These are phyloP conservation scores for Bryoerythrophyllum caledonicum DNA, from an alignment of 225 moss, liverwort and hornwort genomes.

Conservation along the genomic window DNA sequence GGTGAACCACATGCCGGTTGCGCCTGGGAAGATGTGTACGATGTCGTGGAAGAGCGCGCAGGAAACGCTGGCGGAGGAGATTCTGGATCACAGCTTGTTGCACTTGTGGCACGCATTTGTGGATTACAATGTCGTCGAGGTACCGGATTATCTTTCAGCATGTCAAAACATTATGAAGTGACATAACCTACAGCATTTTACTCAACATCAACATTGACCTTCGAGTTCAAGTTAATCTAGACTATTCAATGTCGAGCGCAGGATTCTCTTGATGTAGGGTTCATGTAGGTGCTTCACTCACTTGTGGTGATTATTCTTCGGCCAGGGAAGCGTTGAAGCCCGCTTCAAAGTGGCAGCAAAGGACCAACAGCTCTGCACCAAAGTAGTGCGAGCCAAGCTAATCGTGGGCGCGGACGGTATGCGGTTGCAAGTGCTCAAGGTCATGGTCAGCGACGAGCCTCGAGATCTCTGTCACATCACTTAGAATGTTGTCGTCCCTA, in stretches of 20 bases:
- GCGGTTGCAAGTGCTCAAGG: conserved; percentile 49
- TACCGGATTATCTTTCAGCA: neutral
- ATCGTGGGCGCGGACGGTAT: conserved; percentile 56
- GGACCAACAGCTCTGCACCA: conserved; percentile 11
- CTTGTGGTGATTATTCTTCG: neutral
- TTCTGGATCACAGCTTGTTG: conserved; percentile 28
- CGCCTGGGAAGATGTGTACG: neutral
- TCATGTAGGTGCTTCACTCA: neutral
- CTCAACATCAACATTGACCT: too few relatives aligned
- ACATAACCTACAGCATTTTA: too few relatives aligned
- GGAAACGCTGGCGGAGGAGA: conserved; percentile 25
- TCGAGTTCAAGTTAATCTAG: too few relatives aligned
- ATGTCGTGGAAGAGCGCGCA: conserved; percentile 46
- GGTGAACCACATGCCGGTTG: neutral
- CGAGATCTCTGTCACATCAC: conserved; percentile 39
- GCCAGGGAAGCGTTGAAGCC: conserved; percentile 40
- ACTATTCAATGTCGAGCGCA: too few relatives aligned
- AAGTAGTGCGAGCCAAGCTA: conserved; percentile 49
- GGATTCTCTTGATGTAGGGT: neutral
- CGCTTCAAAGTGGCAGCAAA: conserved; percentile 33
- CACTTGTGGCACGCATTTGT: conserved; percentile 49
- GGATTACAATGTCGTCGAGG: conserved; percentile 37
- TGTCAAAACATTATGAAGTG: too few relatives aligned
- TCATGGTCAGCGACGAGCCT: conserved; percentile 54
- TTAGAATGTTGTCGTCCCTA: conserved; percentile 48